These are phyloP conservation scores for Malassezia equina DNA, from an alignment of 1,284 basidiomycete genomes.

Conservation along the genomic window DNA sequence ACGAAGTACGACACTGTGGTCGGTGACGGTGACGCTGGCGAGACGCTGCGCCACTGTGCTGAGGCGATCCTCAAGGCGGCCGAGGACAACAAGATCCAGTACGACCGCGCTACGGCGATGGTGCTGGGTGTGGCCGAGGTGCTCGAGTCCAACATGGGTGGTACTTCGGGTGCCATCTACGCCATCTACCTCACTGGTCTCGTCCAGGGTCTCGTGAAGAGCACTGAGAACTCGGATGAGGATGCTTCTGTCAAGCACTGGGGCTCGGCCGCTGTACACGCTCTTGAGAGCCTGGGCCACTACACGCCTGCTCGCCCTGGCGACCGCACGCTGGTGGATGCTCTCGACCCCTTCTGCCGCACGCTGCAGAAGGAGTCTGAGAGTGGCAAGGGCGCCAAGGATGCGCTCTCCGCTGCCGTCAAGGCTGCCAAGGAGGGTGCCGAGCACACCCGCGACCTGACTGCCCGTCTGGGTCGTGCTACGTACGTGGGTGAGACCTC, in stretches of 20 bases:
- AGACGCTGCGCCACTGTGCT: conserved; percentile 38
- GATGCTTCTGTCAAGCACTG: conserved; percentile 33
- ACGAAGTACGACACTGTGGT: conserved; percentile 52
- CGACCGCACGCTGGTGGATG: conserved; percentile 56
- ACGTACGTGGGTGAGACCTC: conserved; percentile 51
- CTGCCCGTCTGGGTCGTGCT: conserved; percentile 53
- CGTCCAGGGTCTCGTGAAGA: conserved; percentile 36
- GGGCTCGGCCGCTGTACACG: conserved; percentile 32
- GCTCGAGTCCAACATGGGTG: conserved; percentile 49
- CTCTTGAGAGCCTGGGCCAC: conserved; percentile 41
- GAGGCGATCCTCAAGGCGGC: conserved; percentile 38
- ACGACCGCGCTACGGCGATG: conserved; percentile 38
- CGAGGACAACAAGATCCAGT: conserved; percentile 29
- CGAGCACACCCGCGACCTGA: conserved; percentile 53
- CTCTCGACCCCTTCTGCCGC: conserved; percentile 53
- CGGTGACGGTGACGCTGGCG: conserved; percentile 47
- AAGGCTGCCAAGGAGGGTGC: conserved; percentile 51
- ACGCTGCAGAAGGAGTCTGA: conserved; percentile 28
- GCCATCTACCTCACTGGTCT: conserved; percentile 54
- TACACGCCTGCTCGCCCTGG: conserved; percentile 56
- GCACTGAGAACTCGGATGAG: conserved; percentile 16
- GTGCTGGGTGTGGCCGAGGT: conserved; percentile 37
- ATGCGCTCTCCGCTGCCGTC: conserved; percentile 47
- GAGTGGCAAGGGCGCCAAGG: conserved; percentile 25
- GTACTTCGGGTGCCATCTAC: conserved; percentile 52